phyloP scores from a whole-genome alignment of 208 protist genomes.

The Leishmania braziliensis region DNA sequence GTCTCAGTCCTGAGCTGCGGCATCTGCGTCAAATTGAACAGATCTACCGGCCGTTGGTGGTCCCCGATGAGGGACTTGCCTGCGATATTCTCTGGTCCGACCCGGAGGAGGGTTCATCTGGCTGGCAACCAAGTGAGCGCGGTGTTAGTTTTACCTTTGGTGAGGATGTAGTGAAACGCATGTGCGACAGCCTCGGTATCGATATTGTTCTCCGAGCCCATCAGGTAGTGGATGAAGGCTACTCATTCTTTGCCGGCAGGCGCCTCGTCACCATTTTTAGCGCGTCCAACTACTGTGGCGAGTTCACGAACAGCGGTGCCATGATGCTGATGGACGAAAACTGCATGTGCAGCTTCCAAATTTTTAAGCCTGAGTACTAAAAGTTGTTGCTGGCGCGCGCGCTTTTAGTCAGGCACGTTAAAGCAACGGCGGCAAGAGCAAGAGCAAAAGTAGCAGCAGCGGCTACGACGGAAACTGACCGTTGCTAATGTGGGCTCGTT shows the following conservation, averaged over 20 bases:
- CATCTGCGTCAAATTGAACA: conserved; percentile 97
- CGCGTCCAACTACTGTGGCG: conserved; percentile 99
- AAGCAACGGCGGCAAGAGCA: not conserved
- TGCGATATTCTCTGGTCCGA: conserved; percentile 98
- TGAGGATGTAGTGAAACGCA: conserved; percentile 94
- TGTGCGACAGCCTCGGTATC: conserved; percentile 96
- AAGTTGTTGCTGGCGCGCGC: not conserved
- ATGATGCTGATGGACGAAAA: conserved; percentile 98
- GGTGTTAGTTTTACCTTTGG: conserved; percentile 98
- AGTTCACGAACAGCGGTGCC: conserved; percentile 99
- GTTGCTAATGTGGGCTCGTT: not conserved
- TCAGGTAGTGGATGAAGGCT: conserved; percentile 97
- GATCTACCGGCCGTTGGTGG: conserved; percentile 37
- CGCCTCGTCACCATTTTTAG: conserved; percentile 99
- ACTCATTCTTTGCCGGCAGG: conserved; percentile 98
- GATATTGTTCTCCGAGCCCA: conserved; percentile 99
- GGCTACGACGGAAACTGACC: not conserved
- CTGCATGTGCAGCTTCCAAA: conserved; percentile 97
- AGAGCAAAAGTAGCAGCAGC: not conserved
- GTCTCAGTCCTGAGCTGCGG: conserved; percentile 97
- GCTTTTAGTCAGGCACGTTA: not conserved
- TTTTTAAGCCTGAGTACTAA: conserved; percentile 85
- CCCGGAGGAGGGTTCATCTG: conserved; percentile 87
- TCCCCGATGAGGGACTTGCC: conserved; percentile 88
- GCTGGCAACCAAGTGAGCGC: conserved; percentile 95